phyloP scores from a whole-genome alignment of 1,139 yeast genomes.

The Oligophagozyma castellii region DNA sequence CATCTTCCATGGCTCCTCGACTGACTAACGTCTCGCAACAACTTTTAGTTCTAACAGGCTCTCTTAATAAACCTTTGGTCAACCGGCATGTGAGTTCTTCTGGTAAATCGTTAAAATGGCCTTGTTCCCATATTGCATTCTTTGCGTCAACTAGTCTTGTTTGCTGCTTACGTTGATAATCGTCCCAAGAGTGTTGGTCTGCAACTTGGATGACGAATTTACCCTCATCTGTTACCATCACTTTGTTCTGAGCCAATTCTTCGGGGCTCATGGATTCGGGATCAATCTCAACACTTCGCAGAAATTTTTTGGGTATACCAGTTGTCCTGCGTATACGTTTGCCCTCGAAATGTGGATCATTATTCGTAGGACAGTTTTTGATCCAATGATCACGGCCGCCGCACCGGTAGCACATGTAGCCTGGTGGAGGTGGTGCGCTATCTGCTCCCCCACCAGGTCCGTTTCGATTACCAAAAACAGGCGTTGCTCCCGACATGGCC shows the following conservation, averaged over 20 bases:
- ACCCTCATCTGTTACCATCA: constrained; percentile 88
- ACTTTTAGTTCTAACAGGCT: constrained; percentile 70
- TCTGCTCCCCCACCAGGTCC: constrained; percentile 6
- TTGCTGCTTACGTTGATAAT: constrained; percentile 57
- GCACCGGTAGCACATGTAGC: constrained; percentile 90
- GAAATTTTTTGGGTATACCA: constrained; percentile 90
- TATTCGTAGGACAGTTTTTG: constrained; percentile 86
- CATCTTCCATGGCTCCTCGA: constrained; percentile 52
- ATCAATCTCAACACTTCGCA: constrained; percentile 58
- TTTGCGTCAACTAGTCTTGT: constrained; percentile 38
- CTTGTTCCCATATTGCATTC: constrained; percentile 24
- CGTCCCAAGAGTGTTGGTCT: constrained; percentile 85
- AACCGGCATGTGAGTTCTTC: constrained; percentile 42
- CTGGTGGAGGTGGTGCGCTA: constrained; percentile 69
- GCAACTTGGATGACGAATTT: constrained; percentile 92
- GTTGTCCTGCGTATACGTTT: constrained; percentile 84
- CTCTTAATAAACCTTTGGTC: constrained; percentile 44
- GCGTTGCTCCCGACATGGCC: constrained; percentile 65
- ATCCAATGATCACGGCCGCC: constrained; percentile 97
- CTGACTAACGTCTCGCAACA: constrained; percentile 59
- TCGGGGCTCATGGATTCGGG: constrained; percentile 43
- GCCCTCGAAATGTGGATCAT: constrained; percentile 89
- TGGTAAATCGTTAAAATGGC: constrained; percentile 23
- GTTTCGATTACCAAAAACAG: constrained; percentile 38
- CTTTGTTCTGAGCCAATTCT: constrained; percentile 57